These are phyloP conservation scores for Pinus tabuliformis DNA, from an alignment of 75 land plant genomes.

Conservation along the genomic window DNA sequence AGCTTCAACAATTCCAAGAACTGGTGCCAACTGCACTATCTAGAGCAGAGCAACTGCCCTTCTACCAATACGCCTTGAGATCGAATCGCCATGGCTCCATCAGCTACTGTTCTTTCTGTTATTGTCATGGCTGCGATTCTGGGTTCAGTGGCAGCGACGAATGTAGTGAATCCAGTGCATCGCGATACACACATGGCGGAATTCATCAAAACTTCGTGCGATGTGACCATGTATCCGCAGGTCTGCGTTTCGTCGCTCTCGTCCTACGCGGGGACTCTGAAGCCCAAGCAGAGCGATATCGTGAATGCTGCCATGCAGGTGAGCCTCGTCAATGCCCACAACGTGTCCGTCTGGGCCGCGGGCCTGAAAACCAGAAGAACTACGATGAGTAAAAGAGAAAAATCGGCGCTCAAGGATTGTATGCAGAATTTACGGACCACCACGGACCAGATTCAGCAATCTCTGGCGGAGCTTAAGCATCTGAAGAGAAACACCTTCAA, in stretches of 20 bases:
- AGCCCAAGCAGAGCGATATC: too few species aligned
- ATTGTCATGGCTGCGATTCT: not conserved
- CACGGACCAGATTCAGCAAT: not conserved
- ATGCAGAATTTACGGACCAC: not conserved
- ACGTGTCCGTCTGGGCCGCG: not conserved
- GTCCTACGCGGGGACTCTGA: too few species aligned
- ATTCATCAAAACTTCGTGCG: slow-evolving; percentile 24
- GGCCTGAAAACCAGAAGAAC: too few species aligned
- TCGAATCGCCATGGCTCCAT: not conserved
- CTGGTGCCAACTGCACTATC: too few species aligned
- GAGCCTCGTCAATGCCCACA: too few species aligned
- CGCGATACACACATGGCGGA: not conserved
- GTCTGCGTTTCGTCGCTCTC: slow-evolving; percentile 29
- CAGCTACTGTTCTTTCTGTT: not conserved
- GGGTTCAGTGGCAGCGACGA: not conserved
- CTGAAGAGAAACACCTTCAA: not conserved
- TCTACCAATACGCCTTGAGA: not conserved
- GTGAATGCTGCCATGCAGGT: too few species aligned
- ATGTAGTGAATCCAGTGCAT: not conserved
- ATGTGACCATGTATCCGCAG: slow-evolving; percentile 26
- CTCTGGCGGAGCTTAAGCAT: slow-evolving; percentile 6
- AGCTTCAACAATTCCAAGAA: too few species aligned
- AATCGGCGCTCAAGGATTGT: not conserved
- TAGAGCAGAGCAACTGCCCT: too few species aligned
- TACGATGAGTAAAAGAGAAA: not conserved